Base-by-base conservation (phyloP, 73 alveolate genomes). In the Blepharisma stoltei region DNA sequence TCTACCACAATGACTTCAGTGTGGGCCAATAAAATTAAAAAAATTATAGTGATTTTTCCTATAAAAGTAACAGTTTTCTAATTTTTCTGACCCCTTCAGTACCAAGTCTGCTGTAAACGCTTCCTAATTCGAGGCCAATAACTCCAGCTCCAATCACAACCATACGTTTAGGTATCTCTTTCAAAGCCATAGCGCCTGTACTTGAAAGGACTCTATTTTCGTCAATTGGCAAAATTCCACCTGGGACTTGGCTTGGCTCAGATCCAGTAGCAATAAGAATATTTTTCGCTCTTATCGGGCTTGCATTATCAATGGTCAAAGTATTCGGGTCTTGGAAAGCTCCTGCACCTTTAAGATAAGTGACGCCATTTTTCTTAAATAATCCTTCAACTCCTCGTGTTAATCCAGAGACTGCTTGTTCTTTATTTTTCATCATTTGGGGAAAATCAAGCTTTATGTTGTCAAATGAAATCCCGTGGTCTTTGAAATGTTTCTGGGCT, bases 111-210 rank as follows among this genome's bases (percentile, higher is more conserved):
- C 83, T 75, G 83, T 91, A 95, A 47, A 95, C 98, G 47, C 95
- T 82, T 37, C 98, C 98, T 84, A 95, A 71, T 80, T 95, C 99
- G 20, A 95, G 92, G 9, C 99, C 99, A 67, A 95, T 95, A n/a
- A 95, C 98, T 48, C 99, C 99, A 45, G 98, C 98, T 55, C 99
- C 99, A 55, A 95, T 89, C 18, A 95, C 97, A 44, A 94, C 87
- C 78, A 95, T 53, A 71, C 89, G 91, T 90, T 94, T 94, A 23
- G 98, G 99, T 67, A 93, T 93, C 75, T 86, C 69, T n/a, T 67
- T 67, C 66, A 92, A 83, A 7, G 81, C 85, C 71, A 92, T 83
- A 6, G 96, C 98, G 20, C 98, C 98, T 52, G 96, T 92, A 60
- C 91, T 82, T 65, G 93, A 70, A 66, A 92, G 90, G 41, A 92